Evolutionary conservation across 2,329 filamentous ascomycete genomes (phyloP).

Genomic region (Plectosphaerella plurivora): DNA sequence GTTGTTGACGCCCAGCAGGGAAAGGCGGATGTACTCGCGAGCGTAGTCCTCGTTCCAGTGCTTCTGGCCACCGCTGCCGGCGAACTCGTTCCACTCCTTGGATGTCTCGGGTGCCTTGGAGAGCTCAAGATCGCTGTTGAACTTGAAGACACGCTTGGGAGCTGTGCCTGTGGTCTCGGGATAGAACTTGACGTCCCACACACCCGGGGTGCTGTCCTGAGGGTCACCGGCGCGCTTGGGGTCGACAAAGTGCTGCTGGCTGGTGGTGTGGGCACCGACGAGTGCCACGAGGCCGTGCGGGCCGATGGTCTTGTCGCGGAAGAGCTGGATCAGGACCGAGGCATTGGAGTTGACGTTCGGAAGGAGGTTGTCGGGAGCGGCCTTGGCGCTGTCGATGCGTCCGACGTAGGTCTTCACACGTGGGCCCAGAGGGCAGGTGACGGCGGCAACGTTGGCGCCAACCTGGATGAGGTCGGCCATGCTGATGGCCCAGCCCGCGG

Average conservation of each 20-base stretch:
- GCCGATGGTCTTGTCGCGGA: conserved; percentile 48
- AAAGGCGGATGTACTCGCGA: conserved; percentile 49
- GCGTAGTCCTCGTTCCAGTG: conserved; percentile 45
- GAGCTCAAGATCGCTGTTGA: conserved; percentile 36
- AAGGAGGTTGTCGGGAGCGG: conserved; percentile 34
- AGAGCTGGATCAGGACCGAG: conserved; percentile 41
- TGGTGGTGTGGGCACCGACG: conserved; percentile 49
- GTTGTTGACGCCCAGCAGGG: conserved; percentile 52
- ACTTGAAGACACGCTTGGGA: conserved; percentile 32
- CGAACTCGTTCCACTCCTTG: conserved; percentile 33
- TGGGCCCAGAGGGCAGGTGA: conserved; percentile 40
- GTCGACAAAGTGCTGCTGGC: conserved; percentile 42
- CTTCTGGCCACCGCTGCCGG: conserved; percentile 23
- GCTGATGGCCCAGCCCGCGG: conserved; percentile 28
- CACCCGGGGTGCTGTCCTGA: conserved; percentile 47
- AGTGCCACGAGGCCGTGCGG: conserved; percentile 47
- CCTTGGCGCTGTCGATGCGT: conserved; percentile 36
- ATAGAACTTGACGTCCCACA: conserved; percentile 51
- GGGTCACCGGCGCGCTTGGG: conserved; percentile 32
- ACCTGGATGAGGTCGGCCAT: conserved; percentile 54
- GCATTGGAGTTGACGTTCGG: conserved; percentile 37
- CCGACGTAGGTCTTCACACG: conserved; percentile 47
- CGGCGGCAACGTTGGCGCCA: conserved; percentile 43
- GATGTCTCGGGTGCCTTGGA: conserved; percentile 28
- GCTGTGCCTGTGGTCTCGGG: conserved; percentile 27